Conservation (phyloP, 768 basidiomycete genomes). For the Russula olivacea region DNA sequence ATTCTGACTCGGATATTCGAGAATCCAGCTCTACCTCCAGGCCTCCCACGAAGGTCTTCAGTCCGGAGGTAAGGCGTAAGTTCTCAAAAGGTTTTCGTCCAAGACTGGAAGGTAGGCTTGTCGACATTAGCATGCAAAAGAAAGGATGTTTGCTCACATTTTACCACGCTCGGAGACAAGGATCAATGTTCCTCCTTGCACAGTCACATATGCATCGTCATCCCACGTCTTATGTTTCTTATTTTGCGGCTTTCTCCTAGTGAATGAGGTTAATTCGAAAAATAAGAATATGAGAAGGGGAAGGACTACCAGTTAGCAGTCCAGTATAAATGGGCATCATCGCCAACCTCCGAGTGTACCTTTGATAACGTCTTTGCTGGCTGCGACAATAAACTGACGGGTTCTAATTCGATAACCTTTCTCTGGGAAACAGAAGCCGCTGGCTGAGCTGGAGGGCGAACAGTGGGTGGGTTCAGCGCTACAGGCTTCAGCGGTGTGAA, state of each 20-base stretch:
- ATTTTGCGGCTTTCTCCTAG: conserved; percentile 65
- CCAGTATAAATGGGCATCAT: conserved; percentile 44
- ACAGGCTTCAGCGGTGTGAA: conserved; percentile 30
- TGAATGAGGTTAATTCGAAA: conserved; percentile 5
- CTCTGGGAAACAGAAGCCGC: conserved; percentile 26
- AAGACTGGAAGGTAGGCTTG: conserved; percentile 38
- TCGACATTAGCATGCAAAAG: not conserved
- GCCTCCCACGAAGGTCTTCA: conserved; percentile 47
- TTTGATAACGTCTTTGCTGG: conserved; percentile 8
- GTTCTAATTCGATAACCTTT: conserved; percentile 37
- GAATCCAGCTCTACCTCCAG: conserved; percentile 59
- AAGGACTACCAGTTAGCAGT: conserved; percentile 57
- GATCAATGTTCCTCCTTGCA: conserved; percentile 44
- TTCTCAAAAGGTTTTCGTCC: conserved; percentile 60
- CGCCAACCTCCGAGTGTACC: conserved; percentile 17
- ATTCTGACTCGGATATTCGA: conserved; percentile 43
- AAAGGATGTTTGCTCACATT: conserved; percentile 40
- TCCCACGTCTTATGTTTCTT: conserved; percentile 89
- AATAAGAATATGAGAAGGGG: not conserved
- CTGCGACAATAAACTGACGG: conserved; percentile 30
- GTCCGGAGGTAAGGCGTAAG: conserved; percentile 38
- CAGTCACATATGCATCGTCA: conserved; percentile 61
- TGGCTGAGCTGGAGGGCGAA: conserved; percentile 23
- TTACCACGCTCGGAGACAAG: conserved; percentile 68
- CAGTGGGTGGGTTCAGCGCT: conserved; percentile 30